Conservation (phyloP, 108 stramenopile species). For the Fragilariopsis cylindrus region DNA sequence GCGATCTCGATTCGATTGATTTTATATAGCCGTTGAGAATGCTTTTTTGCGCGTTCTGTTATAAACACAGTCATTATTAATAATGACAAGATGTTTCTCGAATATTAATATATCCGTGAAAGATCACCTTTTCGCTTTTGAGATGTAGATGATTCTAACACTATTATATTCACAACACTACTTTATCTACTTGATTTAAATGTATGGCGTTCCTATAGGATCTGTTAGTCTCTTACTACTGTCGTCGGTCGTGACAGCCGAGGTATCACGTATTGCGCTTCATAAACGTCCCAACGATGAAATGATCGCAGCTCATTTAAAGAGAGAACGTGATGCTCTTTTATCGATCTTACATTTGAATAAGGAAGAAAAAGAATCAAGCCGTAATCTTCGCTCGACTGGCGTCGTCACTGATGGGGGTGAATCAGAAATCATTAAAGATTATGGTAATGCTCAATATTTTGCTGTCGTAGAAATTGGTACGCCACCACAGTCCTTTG, state of each 20-base stretch:
- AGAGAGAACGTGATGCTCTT: conserved; percentile 69
- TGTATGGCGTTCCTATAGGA: conserved; percentile 3
- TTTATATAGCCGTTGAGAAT: background rate
- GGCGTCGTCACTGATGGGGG: conserved; percentile 22
- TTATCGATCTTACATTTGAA: conserved; percentile 4
- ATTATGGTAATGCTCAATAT: conserved; percentile 89
- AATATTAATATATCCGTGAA: too few species aligned
- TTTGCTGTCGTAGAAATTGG: conserved; percentile 77
- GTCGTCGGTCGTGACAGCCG: conserved; percentile 29
- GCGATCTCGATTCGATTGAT: too few species aligned
- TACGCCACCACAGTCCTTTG: conserved; percentile 83
- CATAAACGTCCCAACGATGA: conserved; percentile 68
- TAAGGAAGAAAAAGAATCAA: conserved; percentile 15
- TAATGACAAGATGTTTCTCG: too few species aligned
- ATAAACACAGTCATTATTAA: too few species aligned
- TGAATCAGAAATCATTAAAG: conserved; percentile 78
- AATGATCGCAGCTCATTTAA: conserved; percentile 61
- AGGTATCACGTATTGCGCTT: conserved; percentile 28
- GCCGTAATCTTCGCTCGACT: conserved; percentile 27
- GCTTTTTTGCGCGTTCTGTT: background rate
- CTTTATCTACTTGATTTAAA: background rate
- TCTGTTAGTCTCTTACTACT: conserved; percentile 16
- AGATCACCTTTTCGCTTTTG: background rate
- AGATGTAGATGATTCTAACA: background rate
- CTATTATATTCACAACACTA: background rate